Conservation (phyloP, 2,329 filamentous ascomycete species). For the Aspergillus pseudoterreus region DNA sequence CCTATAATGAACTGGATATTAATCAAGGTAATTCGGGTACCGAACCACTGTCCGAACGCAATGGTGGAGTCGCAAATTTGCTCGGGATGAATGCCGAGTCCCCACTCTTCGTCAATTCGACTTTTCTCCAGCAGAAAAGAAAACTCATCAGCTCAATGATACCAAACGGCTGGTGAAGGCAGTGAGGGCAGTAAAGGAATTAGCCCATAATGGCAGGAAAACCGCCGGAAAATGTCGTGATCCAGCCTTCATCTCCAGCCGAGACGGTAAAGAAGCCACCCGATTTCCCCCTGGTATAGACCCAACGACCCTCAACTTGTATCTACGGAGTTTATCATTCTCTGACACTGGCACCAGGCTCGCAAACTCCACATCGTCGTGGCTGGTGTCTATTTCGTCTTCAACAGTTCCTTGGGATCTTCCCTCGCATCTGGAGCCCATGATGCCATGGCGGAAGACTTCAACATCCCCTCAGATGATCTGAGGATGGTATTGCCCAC, state of each 20-base stretch:
- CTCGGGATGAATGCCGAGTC: not conserved
- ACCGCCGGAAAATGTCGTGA: not conserved
- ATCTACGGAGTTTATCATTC: not conserved
- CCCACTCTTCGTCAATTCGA: not conserved
- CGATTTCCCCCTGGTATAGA: not conserved
- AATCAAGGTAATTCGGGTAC: too few species aligned
- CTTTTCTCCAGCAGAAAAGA: not conserved
- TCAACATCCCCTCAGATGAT: constrained; percentile 12
- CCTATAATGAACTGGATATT: too few species aligned
- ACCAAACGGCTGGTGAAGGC: not conserved
- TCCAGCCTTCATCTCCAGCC: not conserved
- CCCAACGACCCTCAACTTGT: not conserved
- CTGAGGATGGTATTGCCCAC: constrained; percentile 26
- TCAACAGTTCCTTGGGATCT: constrained; percentile 18
- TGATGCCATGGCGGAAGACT: constrained; percentile 12
- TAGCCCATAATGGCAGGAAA: not conserved
- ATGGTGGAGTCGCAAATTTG: not conserved
- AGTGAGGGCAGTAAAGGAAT: not conserved
- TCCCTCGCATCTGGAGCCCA: constrained; percentile 16
- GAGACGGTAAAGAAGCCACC: not conserved
- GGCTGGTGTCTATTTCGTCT: constrained; percentile 14
- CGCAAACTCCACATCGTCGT: constrained; percentile 13
- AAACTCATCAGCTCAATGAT: not conserved
- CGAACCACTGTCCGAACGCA: too few species aligned
- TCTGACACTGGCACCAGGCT: not conserved